Evolutionary conservation across 148 eudicot species (phyloP).

Genomic region (Silene conica): DNA sequence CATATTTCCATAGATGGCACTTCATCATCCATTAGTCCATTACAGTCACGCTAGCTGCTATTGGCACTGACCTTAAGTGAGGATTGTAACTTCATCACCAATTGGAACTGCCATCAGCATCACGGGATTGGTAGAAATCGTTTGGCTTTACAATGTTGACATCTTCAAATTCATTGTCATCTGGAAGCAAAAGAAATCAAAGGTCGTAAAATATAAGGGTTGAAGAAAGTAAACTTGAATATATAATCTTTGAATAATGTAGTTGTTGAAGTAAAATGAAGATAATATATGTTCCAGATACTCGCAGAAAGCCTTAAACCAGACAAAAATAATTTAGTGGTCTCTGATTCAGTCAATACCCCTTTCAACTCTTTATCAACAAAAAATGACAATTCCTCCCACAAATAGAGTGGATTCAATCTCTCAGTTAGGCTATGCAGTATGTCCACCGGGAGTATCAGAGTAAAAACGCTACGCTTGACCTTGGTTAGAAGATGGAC

Average conservation of each 20-base stretch:
- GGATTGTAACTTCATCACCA: conserved; percentile 29
- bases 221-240: no score
- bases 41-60: neutral
- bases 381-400: neutral
- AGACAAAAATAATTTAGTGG: no score
- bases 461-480: no score
- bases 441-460: no score
- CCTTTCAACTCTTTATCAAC: neutral
- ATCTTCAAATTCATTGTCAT: conserved; percentile 83
- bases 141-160: conserved; percentile 64
- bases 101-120: conserved; percentile 53
- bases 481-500: no score
- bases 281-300: neutral
- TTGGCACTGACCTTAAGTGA: neutral
- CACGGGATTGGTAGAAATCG: conserved; percentile 62
- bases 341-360: neutral
- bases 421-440: neutral
- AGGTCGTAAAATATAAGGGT: neutral
- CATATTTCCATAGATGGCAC: neutral
- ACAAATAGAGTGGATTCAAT: neutral
- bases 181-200: conserved; percentile 39
- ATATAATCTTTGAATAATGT: neutral
- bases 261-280: neutral
- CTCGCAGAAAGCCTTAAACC: neutral
- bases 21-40: neutral